Base-by-base conservation (phyloP, 495 filamentous ascomycete species). In the Hypoxylon trugodes region DNA sequence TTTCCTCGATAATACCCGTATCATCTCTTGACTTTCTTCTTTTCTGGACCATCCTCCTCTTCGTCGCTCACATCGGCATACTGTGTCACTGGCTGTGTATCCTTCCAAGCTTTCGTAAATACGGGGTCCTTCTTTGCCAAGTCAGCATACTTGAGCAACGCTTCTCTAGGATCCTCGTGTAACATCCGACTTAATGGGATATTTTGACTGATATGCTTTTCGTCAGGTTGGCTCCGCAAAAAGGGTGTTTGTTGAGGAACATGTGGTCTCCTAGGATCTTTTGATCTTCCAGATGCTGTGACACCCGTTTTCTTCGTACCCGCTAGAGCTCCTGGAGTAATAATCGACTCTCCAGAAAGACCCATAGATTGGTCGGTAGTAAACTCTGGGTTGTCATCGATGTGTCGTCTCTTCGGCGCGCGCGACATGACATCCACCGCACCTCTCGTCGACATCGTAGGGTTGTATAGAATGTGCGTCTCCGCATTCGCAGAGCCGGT, bases 81-180 rank as follows among this genome's bases (percentile, higher is more conserved):
- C 35, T 97, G 89, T 22, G 95, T 90, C 50, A 90, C 90, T 2
- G 95, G 95, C 78, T 98, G 95, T 18, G 94, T 98, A 56, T 88
- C 81, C 69, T 89, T 89, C 89, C 93, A 98, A 8, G 93, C 95
- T 61, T 87, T 89, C 19, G 95, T 98, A 72, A 98, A 98, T 61
- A 96, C 82, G 2, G 92, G 93, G 70, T 97, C 91, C 70, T 93
- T 94, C 76, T 96, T 86, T 3, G 93, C 94, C 70, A 95, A 88
- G 13, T 96, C 92, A 12, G 93, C 95, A 81, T 97, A 98, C 76
- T 95, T 96, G 63, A 98, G 73, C 61, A 98, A 77, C 25, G 95
- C 95, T 77, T 96, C 95, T 55, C 95, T 81, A 6, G 95, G 95
- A 79, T 98, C 95, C 74, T 98, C 95, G 76, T 98, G 94, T 18